Conservation (phyloP, 345 rosid genomes). For the Gossypium bickii region DNA sequence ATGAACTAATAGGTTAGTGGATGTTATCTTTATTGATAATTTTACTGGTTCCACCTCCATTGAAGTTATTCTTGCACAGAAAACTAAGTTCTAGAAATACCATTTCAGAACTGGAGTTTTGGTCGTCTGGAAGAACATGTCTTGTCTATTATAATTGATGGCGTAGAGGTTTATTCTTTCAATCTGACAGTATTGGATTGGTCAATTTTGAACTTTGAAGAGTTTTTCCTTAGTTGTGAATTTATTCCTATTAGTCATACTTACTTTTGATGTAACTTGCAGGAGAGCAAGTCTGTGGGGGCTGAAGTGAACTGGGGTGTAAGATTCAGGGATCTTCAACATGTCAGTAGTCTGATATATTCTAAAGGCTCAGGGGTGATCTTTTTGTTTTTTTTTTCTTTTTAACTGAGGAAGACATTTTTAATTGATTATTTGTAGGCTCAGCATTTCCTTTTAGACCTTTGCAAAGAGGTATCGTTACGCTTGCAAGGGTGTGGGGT, state of each 20-base stretch:
- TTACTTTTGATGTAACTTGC: slow-evolving; percentile 25
- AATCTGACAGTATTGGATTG: background rate
- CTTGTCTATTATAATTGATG: background rate
- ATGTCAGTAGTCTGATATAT: slow-evolving; percentile 49
- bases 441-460: slow-evolving; percentile 60
- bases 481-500: slow-evolving; percentile 82
- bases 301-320: slow-evolving; percentile 99
- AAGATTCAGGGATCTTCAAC: slow-evolving; percentile 68
- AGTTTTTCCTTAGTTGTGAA: background rate
- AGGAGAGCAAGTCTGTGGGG: slow-evolving; percentile 91
- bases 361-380: slow-evolving; percentile 15
- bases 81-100: background rate
- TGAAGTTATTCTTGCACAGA: background rate
- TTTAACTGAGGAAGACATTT: slow-evolving; percentile 14
- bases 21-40: background rate
- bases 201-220: background rate
- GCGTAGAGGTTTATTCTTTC: background rate
- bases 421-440: slow-evolving; percentile 40
- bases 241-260: slow-evolving; percentile 1
- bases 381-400: background rate
- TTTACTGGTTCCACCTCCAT: background rate
- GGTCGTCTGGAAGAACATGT: background rate
- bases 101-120: slow-evolving; percentile 1
- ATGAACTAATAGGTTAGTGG: background rate
- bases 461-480: slow-evolving; percentile 86